Evolutionary conservation across 345 rosid genomes (phyloP), one percentile per base, ranked within the genome.

Genomic region (Hibiscus tridactylites): DNA sequence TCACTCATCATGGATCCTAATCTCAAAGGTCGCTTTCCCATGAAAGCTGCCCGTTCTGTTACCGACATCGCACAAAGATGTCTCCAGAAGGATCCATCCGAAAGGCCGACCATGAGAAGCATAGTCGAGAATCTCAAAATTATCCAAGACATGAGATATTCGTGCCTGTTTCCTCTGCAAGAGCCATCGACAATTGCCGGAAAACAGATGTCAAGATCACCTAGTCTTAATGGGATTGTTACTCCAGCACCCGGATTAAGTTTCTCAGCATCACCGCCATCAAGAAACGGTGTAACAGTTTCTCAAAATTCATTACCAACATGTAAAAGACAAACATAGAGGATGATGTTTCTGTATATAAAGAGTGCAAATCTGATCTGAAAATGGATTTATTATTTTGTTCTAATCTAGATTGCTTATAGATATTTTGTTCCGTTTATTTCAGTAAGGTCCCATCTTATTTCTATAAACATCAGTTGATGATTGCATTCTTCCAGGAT

Each of bases 1-100:
- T 83, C 92, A 0, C 83, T 95, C 37, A 95, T 95, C 11, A 95
- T 95, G 97, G 99, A 95, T 82, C 92, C 97, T 77, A 89, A 85
- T 77, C 86, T 95, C 9, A 92, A 95, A 79, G 85, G 97, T 6
- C 92, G 99, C 4, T 95, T 87, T 79, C 96, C 92, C 0, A 65
- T 80, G 10, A 91, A 88, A 82, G 99, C 93, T 3, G 91, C 97
- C n/a, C 68, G 99, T 4, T 83, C 88, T 17, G 88, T 95, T 24
- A 97, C 97, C 1, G 97, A 89, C 70, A 87, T 95, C 39, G 96
- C 96, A 16, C 86, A 83, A 56, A 87, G 81, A 77, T 95, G 99
- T 75, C 90, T 95, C 93, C 35, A 31, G 35, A 31, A 31, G 35
- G 35, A 31, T 31, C 35, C 99, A 24, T 85, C 90, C 50, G 99